These are phyloP conservation scores for Cnidoscolus chayamansa DNA, from an alignment of 441 rosid genomes.

Conservation along the genomic window DNA sequence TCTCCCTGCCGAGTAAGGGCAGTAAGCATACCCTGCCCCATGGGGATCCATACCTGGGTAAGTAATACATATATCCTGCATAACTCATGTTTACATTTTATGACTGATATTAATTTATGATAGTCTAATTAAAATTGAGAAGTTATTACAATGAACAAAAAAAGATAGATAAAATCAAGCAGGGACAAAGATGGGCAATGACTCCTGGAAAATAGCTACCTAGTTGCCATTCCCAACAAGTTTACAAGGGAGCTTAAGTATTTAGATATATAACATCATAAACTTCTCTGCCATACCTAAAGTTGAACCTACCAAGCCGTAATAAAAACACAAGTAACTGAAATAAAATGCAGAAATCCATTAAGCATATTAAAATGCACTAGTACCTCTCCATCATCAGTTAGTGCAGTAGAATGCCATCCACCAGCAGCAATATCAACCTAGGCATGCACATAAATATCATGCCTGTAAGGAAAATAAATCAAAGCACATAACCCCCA, in stretches of 20 bases:
- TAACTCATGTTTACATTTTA: no score
- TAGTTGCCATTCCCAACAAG: no score
- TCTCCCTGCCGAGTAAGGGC: no score
- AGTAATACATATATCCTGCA: no score
- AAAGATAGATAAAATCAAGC: neutral
- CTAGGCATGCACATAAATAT: constrained; percentile 36
- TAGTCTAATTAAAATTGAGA: no score
- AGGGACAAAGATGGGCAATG: no score
- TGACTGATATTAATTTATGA: no score
- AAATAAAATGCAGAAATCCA: constrained; percentile 7
- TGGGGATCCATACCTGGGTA: no score
- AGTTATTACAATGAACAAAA: neutral
- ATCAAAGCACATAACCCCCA: constrained; percentile 9
- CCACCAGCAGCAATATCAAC: constrained; percentile 99
- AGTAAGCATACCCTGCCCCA: no score
- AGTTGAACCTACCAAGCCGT: neutral
- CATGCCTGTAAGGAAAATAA: constrained; percentile 17
- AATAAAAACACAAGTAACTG: constrained; percentile 4
- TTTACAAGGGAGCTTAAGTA: neutral
- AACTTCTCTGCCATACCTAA: constrained; percentile 5
- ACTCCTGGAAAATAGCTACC: no score
- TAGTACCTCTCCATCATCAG: constrained; percentile 75
- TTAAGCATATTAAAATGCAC: constrained; percentile 4
- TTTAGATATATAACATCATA: neutral
- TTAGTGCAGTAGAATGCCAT: constrained; percentile 96